Base-by-base conservation (phyloP, 2,329 filamentous ascomycete species). In the Incumbomyces lentus region DNA sequence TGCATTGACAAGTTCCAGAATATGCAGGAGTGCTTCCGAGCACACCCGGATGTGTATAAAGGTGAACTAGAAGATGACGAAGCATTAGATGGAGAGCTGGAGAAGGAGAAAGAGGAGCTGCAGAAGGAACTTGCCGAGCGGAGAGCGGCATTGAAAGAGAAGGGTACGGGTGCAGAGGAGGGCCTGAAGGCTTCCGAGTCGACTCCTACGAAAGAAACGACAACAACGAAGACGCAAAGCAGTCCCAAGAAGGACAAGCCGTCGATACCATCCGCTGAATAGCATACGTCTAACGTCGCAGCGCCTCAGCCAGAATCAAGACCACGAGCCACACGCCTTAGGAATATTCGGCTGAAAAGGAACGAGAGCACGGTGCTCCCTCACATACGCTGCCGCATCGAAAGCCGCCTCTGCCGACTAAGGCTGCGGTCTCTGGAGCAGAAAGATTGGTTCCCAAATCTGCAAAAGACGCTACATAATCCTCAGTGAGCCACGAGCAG, bases 1-100 rank as follows among this genome's bases (percentile, higher is more conserved):
- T 95, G 89, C 70, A 92, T 95, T 61, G 88, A 95, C 22, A 94
- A 92, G 70, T 95, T 95, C 76, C 89, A 94, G 75, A 81, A 76
- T 59, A 98, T 98, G 92, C 92, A 96, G 71, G 83, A 90, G 60
- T 98, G 92, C 73, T 98, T 98, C 76, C 79, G 88, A 58, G 71
- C 81, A 63, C 85, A 95, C 65, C 92, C 92, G 16, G 92, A 96
- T 36, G 75, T 95, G 50, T 98, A 98, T 67, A 89, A 88, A 50
- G 77, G 84, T 36, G 90, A 96, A 64, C 73, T 95, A 14, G 82
- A 84, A 30, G 84, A 88, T 40, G 88, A 93, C 42, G 78, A 80
- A 30, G 76, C 79, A 38, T 69, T 70, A 32, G 63, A 67, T 47
- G 59, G 57, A 47, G 64, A 58, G 49, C 55, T 64, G 26, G 58